A percentile compares a stretch with the other conserved stretches of the same genome.
phyloP scores from a whole-genome alignment of 371 early-diverging fungal genomes.

The Syncephalastrum racemosum region DNA sequence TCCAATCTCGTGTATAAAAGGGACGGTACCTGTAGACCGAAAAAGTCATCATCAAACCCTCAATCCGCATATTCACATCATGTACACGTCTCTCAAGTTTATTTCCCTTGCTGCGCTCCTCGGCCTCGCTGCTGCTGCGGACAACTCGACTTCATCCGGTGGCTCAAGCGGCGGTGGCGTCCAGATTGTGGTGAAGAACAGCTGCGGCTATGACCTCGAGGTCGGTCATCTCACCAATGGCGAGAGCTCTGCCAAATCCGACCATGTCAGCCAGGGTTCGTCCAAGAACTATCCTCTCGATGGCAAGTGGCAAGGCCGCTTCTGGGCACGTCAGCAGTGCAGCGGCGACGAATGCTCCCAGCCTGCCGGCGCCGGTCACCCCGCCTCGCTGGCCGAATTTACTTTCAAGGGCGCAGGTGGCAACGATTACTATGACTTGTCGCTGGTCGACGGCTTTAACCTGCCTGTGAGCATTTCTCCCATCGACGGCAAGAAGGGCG shows the following conservation, averaged over 20 bases:
- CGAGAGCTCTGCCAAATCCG: neutral
- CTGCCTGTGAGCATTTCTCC: constrained; percentile 33
- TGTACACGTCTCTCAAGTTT: constrained; percentile 5
- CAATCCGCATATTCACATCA: neutral
- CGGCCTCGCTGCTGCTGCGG: too few species aligned
- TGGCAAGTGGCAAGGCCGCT: constrained; percentile 35
- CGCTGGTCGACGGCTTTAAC: constrained; percentile 47
- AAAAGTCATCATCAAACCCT: too few species aligned
- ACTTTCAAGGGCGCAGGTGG: constrained; percentile 23
- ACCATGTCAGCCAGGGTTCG: constrained; percentile 6
- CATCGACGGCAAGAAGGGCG: constrained; percentile 6
- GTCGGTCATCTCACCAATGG: constrained; percentile 20
- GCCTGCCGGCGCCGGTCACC: constrained; percentile 20
- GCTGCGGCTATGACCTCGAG: constrained; percentile 14
- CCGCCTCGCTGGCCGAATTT: constrained; percentile 45
- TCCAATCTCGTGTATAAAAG: too few species aligned
- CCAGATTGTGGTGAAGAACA: constrained; percentile 17
- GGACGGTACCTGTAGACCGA: too few species aligned
- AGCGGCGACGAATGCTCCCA: constrained; percentile 14
- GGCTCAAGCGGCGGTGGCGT: constrained; percentile 7
- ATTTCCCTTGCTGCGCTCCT: too few species aligned
- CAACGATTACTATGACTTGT: constrained; percentile 44
- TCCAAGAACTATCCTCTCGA: constrained; percentile 13
- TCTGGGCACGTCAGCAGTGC: constrained; percentile 34
- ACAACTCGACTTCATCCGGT: neutral